Base-by-base conservation (phyloP, 441 rosid genomes). In the Gossypium davidsonii region DNA sequence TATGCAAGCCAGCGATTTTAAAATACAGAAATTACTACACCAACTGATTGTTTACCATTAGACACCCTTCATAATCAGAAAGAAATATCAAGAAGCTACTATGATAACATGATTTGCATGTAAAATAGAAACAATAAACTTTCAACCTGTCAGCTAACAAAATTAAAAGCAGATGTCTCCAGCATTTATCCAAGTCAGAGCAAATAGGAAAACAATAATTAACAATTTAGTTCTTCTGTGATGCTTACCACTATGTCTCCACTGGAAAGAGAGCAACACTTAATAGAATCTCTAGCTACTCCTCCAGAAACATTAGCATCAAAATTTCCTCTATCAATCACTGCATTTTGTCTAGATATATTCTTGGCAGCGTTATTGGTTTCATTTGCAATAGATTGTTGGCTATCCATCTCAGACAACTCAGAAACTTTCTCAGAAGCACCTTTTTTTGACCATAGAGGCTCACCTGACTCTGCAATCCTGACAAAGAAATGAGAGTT, bases 201-300 rank as follows among this genome's bases (percentile, higher is more conserved):
- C 39, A 57, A 60, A 3, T 1, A 55, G 49, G 51, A 46, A 55
- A 56, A 34, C 31, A 73, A 65, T 67, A 15, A 69, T 44, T 55
- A 73, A 82, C 31, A 75, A 48, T 57, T 48, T 56, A 58, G 72
- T 67, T 76, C 76, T 74, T 73, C 66, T 63, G 60, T 58, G 73
- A 73, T 76, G 79, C 96, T 85, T 90, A 96, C 99, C 98, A 88
- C 97, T 83, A 96, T 76, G 80, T 93, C 97, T 81, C 98, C 99
- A 87, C 87, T 93, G 67, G 93, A 78, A 76, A 96, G 94, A 71
- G 95, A 84, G 76, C 79, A 86, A 79, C 99, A 93, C 70, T 84
- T 85, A 65, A 91, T 88, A 26, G 77, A 68, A 80, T 90, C 85
- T 79, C 98, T 91, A 63, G 96, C 97, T 26, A 84, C 92, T 79